Evolutionary conservation across 805 yeast genomes (phyloP), one percentile per base, ranked within the genome.

Genomic region (Brettanomyces custersianus): DNA sequence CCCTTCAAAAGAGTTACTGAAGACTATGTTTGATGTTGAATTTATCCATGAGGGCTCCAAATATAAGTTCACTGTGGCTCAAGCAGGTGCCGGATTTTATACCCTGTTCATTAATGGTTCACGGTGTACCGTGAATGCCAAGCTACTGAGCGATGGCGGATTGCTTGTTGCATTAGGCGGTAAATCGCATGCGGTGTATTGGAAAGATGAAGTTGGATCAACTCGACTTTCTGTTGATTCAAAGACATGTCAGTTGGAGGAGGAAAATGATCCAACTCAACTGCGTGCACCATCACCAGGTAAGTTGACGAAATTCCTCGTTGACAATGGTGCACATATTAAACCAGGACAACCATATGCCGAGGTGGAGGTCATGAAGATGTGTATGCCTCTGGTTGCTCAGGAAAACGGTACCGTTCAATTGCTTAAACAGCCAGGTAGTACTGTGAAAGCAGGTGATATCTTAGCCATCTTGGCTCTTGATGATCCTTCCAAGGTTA

Each of bases 261-360:
- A 74, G 40, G 99, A 92, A 66, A 90, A 86, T 54, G 99, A 92
- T 57, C 99, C 99, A 46, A 94, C 99, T 29, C 97, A 92, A 68
- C 71, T 94, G 56, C 79, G 97, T 66, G 86, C 98, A 24, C 98
- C 98, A 31, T 92, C 98, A 20, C 99, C 98, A 37, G 99, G 99
- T 70, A 92, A 92, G 65, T 72, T 92, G 47, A 95, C 90, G 43
- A 85, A 85, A 57, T 92, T 78, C 58, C 68, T 92, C 48, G 95
- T 92, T 42, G 97, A 94, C 55, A 81, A 80, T 49, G 98, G 98
- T 47, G 98, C 90, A 45, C 97, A 90, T 54, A 74, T 92, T 49
- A 63, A 62, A 35, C 77, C 92, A 41, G 97, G 97, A 42, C 94
- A 90, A 64, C 79, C 96, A 31, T 94, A 76, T 54, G 98, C 98